These are phyloP conservation scores for Alternaria panax DNA, from an alignment of 2,329 filamentous ascomycete genomes.

Conservation along the genomic window DNA sequence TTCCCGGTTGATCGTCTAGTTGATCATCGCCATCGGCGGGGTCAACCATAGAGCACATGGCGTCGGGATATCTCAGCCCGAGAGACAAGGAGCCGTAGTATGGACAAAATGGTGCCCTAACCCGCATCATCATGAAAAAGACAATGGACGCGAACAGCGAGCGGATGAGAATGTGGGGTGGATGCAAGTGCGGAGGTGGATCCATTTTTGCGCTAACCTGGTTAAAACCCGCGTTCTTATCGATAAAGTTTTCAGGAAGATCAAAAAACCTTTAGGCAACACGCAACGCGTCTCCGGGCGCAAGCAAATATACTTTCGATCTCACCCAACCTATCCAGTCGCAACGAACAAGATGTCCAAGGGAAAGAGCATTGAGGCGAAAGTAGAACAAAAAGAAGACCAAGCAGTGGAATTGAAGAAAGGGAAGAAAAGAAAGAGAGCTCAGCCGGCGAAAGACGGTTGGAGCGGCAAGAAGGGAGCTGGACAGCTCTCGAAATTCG, in stretches of 20 bases:
- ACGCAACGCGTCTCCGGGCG: slow-evolving; percentile 2
- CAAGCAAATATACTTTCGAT: background rate
- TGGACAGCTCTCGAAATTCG: slow-evolving; percentile 26
- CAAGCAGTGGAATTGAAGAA: slow-evolving; percentile 20
- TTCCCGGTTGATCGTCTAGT: slow-evolving; percentile 32
- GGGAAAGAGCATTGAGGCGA: slow-evolving; percentile 11
- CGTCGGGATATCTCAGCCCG: slow-evolving; percentile 23
- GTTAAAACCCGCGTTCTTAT: slow-evolving; percentile 22
- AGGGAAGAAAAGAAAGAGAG: slow-evolving; percentile 46
- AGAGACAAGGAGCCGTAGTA: background rate
- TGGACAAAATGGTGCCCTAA: background rate
- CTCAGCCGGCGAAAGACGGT: slow-evolving; percentile 17
- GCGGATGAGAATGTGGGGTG: background rate
- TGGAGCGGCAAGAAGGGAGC: slow-evolving; percentile 21
- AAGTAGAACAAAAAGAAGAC: background rate
- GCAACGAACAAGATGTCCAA: slow-evolving; percentile 25
- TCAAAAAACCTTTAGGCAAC: slow-evolving; percentile 28
- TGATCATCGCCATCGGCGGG: slow-evolving; percentile 24
- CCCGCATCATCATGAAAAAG: background rate
- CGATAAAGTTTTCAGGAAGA: slow-evolving; percentile 28
- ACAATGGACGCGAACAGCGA: background rate
- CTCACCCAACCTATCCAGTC: background rate
- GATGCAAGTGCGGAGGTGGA: background rate
- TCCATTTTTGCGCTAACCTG: background rate
- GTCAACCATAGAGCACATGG: slow-evolving; percentile 19